These are phyloP conservation scores for Mortierella sp. DNA, from an alignment of 371 early-diverging fungal species.

Conservation along the genomic window DNA sequence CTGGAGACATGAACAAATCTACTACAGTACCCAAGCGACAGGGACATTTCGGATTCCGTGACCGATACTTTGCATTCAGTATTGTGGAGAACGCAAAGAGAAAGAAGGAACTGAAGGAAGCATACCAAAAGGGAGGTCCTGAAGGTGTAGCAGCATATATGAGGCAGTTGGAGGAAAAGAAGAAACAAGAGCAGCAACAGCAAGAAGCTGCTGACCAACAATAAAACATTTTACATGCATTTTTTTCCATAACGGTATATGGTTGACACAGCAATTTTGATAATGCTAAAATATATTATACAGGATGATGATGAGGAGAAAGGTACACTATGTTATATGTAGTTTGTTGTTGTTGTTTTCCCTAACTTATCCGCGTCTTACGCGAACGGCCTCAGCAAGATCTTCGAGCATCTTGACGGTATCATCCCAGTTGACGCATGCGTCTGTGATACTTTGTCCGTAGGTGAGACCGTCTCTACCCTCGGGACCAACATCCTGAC, in stretches of 20 bases:
- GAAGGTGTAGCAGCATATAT: conserved; percentile 48
- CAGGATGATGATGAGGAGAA: not conserved
- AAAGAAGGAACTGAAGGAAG: conserved; percentile 54
- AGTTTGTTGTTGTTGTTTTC: not conserved
- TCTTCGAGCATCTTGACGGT: conserved; percentile 74
- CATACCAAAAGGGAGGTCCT: conserved; percentile 34
- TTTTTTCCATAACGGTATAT: no score
- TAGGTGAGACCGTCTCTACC: conserved; percentile 73
- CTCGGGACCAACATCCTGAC: conserved; percentile 74
- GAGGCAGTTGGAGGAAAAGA: conserved; percentile 28
- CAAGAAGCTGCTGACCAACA: not conserved
- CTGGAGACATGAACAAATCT: conserved; percentile 53
- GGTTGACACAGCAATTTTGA: no score
- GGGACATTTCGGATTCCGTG: conserved; percentile 56
- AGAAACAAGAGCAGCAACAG: conserved; percentile 31
- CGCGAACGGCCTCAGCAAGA: conserved; percentile 75
- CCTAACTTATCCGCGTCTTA: conserved; percentile 62
- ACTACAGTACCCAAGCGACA: conserved; percentile 37
- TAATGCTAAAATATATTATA: no score
- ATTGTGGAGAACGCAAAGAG: conserved; percentile 45
- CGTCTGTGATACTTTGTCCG: conserved; percentile 86
- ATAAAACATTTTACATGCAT: not conserved
- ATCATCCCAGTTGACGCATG: conserved; percentile 84
- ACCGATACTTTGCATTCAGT: conserved; percentile 49
- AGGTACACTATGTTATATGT: not conserved